These are phyloP conservation scores for Hevea brasiliensis DNA, from an alignment of 345 rosid genomes.

Conservation along the genomic window DNA sequence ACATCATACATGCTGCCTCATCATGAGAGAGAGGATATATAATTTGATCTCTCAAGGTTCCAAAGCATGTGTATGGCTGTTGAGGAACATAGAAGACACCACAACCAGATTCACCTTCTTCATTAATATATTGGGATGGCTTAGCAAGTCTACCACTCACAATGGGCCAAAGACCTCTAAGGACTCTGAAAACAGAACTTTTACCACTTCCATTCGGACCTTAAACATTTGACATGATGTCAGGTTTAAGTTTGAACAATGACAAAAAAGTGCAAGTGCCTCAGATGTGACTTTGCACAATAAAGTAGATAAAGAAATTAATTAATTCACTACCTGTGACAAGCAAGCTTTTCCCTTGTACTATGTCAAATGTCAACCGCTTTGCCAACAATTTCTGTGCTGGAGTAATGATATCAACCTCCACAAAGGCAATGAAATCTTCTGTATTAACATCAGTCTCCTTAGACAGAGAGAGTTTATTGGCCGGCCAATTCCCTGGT, in stretches of 20 bases:
- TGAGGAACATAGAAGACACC: constrained; percentile 93
- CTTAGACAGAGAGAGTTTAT: constrained; percentile 30
- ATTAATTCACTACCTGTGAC: constrained; percentile 75
- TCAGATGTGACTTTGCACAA: background rate
- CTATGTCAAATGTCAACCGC: constrained; percentile 77
- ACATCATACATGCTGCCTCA: constrained; percentile 64
- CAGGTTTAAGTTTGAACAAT: constrained; percentile 25
- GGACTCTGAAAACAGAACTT: constrained; percentile 93
- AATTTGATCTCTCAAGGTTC: constrained; percentile 97
- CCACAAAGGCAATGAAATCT: constrained; percentile 64
- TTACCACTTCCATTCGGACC: constrained; percentile 99
- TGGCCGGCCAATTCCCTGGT: constrained; percentile 41
- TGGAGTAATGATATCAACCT: constrained; percentile 87
- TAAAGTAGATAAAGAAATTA: constrained; percentile 6
- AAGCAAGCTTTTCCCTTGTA: constrained; percentile 80
- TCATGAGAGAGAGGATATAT: constrained; percentile 90
- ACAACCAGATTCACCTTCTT: constrained; percentile 57
- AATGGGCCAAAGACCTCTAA: constrained; percentile 93
- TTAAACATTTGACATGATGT: constrained; percentile 33
- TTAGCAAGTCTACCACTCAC: constrained; percentile 73
- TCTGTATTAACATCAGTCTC: constrained; percentile 39
- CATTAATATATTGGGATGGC: constrained; percentile 56
- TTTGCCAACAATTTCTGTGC: constrained; percentile 83
- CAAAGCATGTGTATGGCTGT: constrained; percentile 91
- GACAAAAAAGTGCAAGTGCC: constrained; percentile 2